Base-by-base conservation (phyloP, 805 yeast genomes). In the Scheffersomyces amazonensis region DNA sequence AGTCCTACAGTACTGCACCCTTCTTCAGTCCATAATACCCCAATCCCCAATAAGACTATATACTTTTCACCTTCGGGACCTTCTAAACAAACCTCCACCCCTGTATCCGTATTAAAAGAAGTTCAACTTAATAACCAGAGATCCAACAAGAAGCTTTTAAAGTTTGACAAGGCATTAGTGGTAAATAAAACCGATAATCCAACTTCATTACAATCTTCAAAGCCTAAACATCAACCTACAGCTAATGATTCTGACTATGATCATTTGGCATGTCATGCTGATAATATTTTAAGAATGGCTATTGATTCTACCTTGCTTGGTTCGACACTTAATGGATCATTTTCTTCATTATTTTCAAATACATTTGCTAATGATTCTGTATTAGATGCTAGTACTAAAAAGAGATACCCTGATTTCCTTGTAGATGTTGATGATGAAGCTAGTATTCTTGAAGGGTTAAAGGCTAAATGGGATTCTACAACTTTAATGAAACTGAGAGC, bases 251-350 rank as follows among this genome's bases (percentile, higher is more conserved):
- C 62, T 2, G 60, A 55, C 33, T 52, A 53, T 22, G 75, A 69
- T 45, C 60, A 60, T 16, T 58, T 69, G 41, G 75, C 75, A 5
- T 69, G 73, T 37, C 75, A 69, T 43, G 75, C 75, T 2, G 69
- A 68, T 35, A 66, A 65, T 38, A 69, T 69, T 39, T 54, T 69
- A 60, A 53, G 70, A 16, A 69, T 69, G 74, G 75, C 75, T 4
- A 68, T 69, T 34, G 75, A 69, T 42, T 63, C 75, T 19, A 69
- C 75, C 2, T 63, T 69, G 69, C 53, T 68, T 35, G 71, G 71
- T 1, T 66, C 73, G 1, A 62, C 69, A 6, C 64, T 60, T 34
- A 62, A 63, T 39, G 56, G 59, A 18, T 59, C 69, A 11, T 60
- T 65, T 33, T 63, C 69, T 20, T 58, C 63, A 8, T 62, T 61